These are phyloP conservation scores for Elongisporangium prolatum DNA, from an alignment of 352 stramenopile genomes.

Conservation along the genomic window DNA sequence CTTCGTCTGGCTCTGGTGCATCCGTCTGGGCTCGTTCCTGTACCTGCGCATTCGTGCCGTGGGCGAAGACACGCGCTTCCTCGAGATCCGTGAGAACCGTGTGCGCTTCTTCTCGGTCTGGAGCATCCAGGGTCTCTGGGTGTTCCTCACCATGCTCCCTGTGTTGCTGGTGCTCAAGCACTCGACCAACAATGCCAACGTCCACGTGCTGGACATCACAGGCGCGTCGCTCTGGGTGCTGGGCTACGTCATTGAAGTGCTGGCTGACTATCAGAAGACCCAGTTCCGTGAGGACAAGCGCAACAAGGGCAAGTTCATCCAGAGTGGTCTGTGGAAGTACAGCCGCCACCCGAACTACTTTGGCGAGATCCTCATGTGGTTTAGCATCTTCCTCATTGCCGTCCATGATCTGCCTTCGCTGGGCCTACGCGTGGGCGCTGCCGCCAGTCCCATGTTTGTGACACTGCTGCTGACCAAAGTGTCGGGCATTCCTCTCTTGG, in stretches of 20 bases:
- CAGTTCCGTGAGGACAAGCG: slow-evolving; percentile 53
- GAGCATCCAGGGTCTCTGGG: slow-evolving; percentile 83
- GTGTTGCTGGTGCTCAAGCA: slow-evolving; percentile 54
- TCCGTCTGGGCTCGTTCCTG: slow-evolving; percentile 76
- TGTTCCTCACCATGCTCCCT: slow-evolving; percentile 66
- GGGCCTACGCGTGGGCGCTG: slow-evolving; percentile 29
- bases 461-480: slow-evolving; percentile 63
- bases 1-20: slow-evolving; percentile 76
- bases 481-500: slow-evolving; percentile 72
- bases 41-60: slow-evolving; percentile 61
- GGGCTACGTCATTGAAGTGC: slow-evolving; percentile 70
- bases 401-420: slow-evolving; percentile 37
- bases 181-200: slow-evolving; percentile 10
- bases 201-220: slow-evolving; percentile 37
- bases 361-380: slow-evolving; percentile 90
- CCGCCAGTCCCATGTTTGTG: slow-evolving; percentile 65
- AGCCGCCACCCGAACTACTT: slow-evolving; percentile 93
- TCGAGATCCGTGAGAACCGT: slow-evolving; percentile 52
- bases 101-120: slow-evolving; percentile 74
- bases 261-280: slow-evolving; percentile 81
- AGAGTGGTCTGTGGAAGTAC: slow-evolving; percentile 79
- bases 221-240: slow-evolving; percentile 47
- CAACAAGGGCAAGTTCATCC: slow-evolving; percentile 82
- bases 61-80: slow-evolving; percentile 74
- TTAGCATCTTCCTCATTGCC: slow-evolving; percentile 48